Evolutionary conservation across 192 early-diverging fungal genomes (phyloP).

Genomic region (Linnemannia hyalina): DNA sequence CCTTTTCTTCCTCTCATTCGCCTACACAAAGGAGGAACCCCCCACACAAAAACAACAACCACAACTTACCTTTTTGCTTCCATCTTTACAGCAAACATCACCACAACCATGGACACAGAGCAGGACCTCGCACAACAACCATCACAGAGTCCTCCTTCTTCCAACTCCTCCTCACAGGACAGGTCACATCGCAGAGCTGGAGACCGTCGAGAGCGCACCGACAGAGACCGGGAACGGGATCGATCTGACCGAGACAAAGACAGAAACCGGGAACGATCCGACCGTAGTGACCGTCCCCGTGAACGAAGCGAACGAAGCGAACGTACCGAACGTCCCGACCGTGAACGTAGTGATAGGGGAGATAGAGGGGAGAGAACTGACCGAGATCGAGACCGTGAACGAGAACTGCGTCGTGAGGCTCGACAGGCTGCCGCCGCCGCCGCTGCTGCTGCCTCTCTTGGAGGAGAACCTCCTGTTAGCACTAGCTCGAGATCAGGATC

Average conservation of each 20-base stretch:
- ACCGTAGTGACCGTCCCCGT: neutral
- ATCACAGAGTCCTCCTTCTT: neutral
- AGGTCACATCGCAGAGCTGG: neutral
- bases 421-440: neutral
- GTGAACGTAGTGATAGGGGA: constrained; percentile 52
- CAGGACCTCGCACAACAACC: neutral
- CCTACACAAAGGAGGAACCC: neutral
- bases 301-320: neutral
- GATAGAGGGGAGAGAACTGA: constrained; percentile 39
- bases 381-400: neutral
- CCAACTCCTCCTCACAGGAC: neutral
- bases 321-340: neutral
- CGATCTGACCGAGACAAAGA: neutral
- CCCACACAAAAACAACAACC: neutral
- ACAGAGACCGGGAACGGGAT: neutral
- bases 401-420: neutral
- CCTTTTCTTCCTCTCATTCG: neutral
- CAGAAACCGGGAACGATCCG: neutral
- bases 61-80: neutral
- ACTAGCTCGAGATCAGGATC: neutral
- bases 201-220: neutral
- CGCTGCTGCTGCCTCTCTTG: neutral
- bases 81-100: neutral
- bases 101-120: neutral
- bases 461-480: neutral